These are phyloP conservation scores for Nephromyces sp. DNA, from an alignment of 169 alveolate genomes.

Conservation along the genomic window DNA sequence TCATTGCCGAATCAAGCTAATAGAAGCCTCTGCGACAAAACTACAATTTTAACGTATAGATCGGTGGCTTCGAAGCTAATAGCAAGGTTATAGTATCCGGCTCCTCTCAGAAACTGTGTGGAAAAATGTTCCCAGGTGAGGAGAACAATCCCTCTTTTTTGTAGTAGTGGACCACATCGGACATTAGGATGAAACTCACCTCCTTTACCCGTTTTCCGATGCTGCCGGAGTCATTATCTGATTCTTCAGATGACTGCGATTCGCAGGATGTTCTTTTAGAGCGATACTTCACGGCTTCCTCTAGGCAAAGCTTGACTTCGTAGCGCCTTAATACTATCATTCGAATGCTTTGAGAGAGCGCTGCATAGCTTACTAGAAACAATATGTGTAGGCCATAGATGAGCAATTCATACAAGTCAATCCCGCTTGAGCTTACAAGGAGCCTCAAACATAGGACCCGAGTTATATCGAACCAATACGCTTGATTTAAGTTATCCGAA, in stretches of 20 bases:
- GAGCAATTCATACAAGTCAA: conserved; percentile 9
- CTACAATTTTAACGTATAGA: too few relatives aligned
- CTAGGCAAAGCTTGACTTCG: conserved; percentile 30
- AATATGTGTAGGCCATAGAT: conserved; percentile 26
- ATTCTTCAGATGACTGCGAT: not conserved
- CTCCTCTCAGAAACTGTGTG: not conserved
- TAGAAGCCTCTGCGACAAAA: too few relatives aligned
- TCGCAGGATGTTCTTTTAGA: not conserved
- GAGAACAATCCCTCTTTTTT: conserved; percentile 13
- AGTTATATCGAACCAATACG: conserved; percentile 16
- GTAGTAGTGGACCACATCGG: not conserved
- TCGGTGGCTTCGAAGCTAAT: too few relatives aligned
- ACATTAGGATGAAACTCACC: not conserved
- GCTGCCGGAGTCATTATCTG: not conserved
- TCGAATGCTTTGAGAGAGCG: conserved; percentile 27
- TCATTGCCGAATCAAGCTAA: too few relatives aligned
- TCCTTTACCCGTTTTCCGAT: not conserved
- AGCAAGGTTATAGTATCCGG: too few relatives aligned
- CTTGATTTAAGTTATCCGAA: conserved; percentile 22
- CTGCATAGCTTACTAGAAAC: conserved; percentile 17
- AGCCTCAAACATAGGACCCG: conserved; percentile 18
- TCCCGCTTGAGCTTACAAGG: conserved; percentile 32
- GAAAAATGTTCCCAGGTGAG: conserved; percentile 19
- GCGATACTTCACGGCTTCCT: not conserved
- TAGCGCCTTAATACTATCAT: conserved; percentile 32